Conservation (phyloP, 2,329 filamentous ascomycete species). For the Fusarium zealandicum region DNA sequence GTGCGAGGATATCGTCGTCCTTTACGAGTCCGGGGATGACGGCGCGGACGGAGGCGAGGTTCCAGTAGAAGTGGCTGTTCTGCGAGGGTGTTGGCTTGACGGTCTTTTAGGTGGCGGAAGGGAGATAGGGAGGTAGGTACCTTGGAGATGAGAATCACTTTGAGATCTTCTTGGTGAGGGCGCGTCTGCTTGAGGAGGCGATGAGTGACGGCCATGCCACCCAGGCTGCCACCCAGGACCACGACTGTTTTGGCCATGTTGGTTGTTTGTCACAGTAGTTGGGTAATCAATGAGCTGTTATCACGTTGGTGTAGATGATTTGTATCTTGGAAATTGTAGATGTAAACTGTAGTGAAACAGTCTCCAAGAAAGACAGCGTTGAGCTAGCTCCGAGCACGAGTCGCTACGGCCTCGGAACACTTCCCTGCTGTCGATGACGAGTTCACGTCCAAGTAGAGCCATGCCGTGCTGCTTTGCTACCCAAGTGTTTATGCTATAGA, state of each 20-base stretch:
- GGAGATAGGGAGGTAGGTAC: constrained; percentile 43
- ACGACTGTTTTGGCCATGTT: constrained; percentile 61
- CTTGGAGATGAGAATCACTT: constrained; percentile 64
- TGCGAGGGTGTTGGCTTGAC: constrained; percentile 35
- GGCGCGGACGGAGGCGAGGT: constrained; percentile 62
- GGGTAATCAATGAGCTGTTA: not conserved
- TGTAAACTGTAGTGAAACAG: too few species aligned
- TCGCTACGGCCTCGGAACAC: not conserved
- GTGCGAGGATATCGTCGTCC: constrained; percentile 58
- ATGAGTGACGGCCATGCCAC: constrained; percentile 61
- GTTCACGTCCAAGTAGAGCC: not conserved
- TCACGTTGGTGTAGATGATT: too few species aligned
- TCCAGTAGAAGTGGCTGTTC: constrained; percentile 67
- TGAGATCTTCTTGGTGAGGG: constrained; percentile 54
- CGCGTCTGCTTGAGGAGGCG: constrained; percentile 61
- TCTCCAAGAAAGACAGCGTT: too few species aligned
- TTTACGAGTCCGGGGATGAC: constrained; percentile 58
- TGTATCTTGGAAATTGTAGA: too few species aligned
- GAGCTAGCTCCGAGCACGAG: constrained; percentile 4
- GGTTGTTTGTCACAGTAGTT: not conserved
- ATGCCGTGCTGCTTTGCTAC: not conserved
- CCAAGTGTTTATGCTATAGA: too few species aligned
- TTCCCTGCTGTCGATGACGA: constrained; percentile 15
- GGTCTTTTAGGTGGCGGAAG: not conserved
- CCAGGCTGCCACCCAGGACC: constrained; percentile 62